phyloP scores from a whole-genome alignment of 805 yeast genomes.

The Yarrowia bubula region DNA sequence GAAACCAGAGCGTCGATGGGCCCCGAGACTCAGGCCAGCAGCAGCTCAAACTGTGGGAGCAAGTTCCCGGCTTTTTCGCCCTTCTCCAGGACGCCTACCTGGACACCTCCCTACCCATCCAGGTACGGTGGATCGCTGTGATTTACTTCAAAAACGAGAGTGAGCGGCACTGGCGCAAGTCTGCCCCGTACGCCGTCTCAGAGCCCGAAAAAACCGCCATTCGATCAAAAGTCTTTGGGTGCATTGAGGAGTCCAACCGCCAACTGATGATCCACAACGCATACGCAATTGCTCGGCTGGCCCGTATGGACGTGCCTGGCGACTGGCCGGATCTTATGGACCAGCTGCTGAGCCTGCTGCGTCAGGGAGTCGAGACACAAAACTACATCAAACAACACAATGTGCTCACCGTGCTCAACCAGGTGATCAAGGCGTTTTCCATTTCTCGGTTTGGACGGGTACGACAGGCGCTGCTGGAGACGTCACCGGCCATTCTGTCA shows the following conservation, averaged over 20 bases:
- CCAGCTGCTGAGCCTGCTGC: conserved; percentile 41
- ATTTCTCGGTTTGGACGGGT: conserved; percentile 81
- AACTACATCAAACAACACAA: conserved; percentile 53
- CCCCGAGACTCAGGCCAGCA: conserved; percentile 67
- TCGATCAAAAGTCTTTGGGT: conserved; percentile 53
- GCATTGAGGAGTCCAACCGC: conserved; percentile 66
- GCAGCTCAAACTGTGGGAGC: conserved; percentile 70
- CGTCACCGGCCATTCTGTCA: conserved; percentile 62
- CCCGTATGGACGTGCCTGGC: conserved; percentile 78
- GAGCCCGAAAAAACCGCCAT: conserved; percentile 71
- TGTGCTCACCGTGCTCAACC: conserved; percentile 65
- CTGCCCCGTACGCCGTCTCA: conserved; percentile 53
- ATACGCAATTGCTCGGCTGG: conserved; percentile 72
- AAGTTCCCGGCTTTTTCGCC: conserved; percentile 56
- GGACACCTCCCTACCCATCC: conserved; percentile 57
- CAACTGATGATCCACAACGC: conserved; percentile 83
- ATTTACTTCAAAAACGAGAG: conserved; percentile 87
- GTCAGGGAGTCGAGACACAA: conserved; percentile 46
- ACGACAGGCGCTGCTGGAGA: conserved; percentile 70
- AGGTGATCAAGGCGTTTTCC: conserved; percentile 69
- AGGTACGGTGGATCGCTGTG: conserved; percentile 79
- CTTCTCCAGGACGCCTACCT: conserved; percentile 59
- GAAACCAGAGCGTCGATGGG: conserved; percentile 39
- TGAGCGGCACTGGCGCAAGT: conserved; percentile 78
- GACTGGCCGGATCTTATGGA: conserved; percentile 86